Base-by-base conservation (phyloP, 139 green algal genomes). In the Pleodorina starrii region DNA sequence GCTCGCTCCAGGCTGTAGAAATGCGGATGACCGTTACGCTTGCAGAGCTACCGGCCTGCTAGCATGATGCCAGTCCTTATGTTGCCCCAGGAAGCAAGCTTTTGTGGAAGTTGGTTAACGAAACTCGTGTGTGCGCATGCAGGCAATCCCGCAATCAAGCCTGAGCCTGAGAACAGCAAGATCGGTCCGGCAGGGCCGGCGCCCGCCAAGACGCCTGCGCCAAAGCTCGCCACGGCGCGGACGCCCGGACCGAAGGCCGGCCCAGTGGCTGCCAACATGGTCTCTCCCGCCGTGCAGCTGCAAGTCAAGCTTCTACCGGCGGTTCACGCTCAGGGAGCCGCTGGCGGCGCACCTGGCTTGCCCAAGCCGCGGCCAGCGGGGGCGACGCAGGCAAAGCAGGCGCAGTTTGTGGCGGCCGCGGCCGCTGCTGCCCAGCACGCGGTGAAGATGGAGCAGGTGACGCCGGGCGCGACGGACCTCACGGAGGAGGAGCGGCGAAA, bases 401-500 rank as follows among this genome's bases (percentile, higher is more conserved):
- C 42, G 72, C 72, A 42, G 72, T 14, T 5, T 5, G 72, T 5
- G 43, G 40, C 72, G 25, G 40, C 25, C n/a, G 74, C 43, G 10
- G 44, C 43, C 74, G 74, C 43, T 0, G 74, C 44, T 36, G 44
- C 74, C 25, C 54, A 66, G 29, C 54, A 66, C 2, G 29, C 54
- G 29, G 25, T 3, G n/a, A 48, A 19, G 11, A 23, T 29, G 29
- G 32, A 25, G 25, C 27, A 66, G 44, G 5, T 25, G 17, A 82
- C 74, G 42, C 38, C 44, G 0, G 88, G 51, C 5, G 80, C 38
- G 3, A 54, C 36, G 29, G 89, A 85, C 5, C 85, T 90, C 4
- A 84, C 72, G 54, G 85, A 90, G 66, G 60, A 92, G 87, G 92
- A 95, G 48, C 69, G 60, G 42, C 89, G 72, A 44, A 93, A 95